A percentile compares a stretch with the other conserved stretches of the same genome.
Conservation (phyloP, 352 stramenopile genomes). For the Pythium periplocum region DNA sequence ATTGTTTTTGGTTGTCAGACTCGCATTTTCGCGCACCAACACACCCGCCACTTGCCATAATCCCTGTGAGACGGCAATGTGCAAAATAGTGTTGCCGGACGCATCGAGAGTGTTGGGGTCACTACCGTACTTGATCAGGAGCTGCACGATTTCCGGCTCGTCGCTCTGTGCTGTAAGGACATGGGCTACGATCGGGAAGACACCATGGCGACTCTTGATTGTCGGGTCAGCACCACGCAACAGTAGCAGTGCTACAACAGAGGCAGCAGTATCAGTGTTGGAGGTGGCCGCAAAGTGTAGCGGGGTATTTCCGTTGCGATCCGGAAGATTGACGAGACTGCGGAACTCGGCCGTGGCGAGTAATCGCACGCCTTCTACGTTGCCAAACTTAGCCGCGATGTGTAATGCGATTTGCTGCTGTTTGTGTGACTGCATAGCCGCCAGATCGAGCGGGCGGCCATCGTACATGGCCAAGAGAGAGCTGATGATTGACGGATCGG, state of each 20-base stretch:
- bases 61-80: conserved; percentile 71
- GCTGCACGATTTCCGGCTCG: conserved; percentile 56
- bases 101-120: conserved; percentile 70
- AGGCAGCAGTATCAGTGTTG: conserved; percentile 30
- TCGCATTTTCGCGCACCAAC: conserved; percentile 56
- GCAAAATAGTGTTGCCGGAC: conserved; percentile 70
- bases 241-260: conserved; percentile 61
- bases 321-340: conserved; percentile 48
- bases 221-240: conserved; percentile 50
- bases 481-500: conserved; percentile 55
- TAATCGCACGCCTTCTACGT: conserved; percentile 48
- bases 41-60: conserved; percentile 69
- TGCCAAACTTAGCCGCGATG: conserved; percentile 78
- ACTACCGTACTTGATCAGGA: conserved; percentile 72
- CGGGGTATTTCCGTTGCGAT: conserved; percentile 78
- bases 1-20: conserved; percentile 76
- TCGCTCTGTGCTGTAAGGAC: conserved; percentile 67
- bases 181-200: conserved; percentile 77
- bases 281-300: conserved; percentile 78
- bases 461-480: conserved; percentile 82
- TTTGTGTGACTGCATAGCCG: conserved; percentile 54
- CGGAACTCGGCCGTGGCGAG: conserved; percentile 52
- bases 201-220: conserved; percentile 61
- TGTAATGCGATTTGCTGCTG: conserved; percentile 78
- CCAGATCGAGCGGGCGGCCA: conserved; percentile 59